Evolutionary conservation across 2,329 filamentous ascomycete genomes (phyloP).

Genomic region (Coniochaeta ligniaria): DNA sequence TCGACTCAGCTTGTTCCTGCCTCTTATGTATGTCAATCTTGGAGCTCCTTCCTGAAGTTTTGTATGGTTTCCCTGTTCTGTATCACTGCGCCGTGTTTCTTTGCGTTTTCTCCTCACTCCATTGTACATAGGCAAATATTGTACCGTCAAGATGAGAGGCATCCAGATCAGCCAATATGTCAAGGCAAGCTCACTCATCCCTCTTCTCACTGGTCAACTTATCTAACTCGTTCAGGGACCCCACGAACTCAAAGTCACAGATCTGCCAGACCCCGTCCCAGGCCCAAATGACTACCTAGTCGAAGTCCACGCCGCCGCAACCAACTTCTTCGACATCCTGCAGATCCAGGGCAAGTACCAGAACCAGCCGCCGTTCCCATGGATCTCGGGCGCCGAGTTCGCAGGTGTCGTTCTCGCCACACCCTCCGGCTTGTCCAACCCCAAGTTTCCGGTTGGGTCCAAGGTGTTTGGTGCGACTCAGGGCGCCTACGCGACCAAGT

Average conservation of each 20-base stretch:
- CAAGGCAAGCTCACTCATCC: constrained; percentile 13
- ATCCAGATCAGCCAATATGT: constrained; percentile 26
- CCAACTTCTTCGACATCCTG: constrained; percentile 96
- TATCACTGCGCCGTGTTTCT: background rate
- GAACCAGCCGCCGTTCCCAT: constrained; percentile 64
- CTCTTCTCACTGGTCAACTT: background rate
- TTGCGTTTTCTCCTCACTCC: background rate
- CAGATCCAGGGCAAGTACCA: constrained; percentile 76
- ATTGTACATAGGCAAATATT: too few species aligned
- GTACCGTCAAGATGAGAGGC: constrained; percentile 19
- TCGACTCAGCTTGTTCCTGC: background rate
- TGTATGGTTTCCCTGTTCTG: background rate
- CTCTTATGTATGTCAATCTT: background rate
- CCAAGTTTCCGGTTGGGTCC: constrained; percentile 69
- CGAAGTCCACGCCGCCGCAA: constrained; percentile 76
- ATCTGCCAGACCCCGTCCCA: constrained; percentile 68
- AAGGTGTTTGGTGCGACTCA: constrained; percentile 82
- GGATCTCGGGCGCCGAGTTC: constrained; percentile 84
- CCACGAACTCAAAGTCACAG: constrained; percentile 66
- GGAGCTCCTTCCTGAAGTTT: background rate
- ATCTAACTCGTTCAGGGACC: constrained; percentile 50
- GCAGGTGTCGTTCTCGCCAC: constrained; percentile 66
- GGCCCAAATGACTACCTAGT: constrained; percentile 74
- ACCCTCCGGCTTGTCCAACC: constrained; percentile 42
- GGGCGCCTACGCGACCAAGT: constrained; percentile 76